phyloP scores from a whole-genome alignment of 805 yeast genomes.

The Starmerella apicola region DNA sequence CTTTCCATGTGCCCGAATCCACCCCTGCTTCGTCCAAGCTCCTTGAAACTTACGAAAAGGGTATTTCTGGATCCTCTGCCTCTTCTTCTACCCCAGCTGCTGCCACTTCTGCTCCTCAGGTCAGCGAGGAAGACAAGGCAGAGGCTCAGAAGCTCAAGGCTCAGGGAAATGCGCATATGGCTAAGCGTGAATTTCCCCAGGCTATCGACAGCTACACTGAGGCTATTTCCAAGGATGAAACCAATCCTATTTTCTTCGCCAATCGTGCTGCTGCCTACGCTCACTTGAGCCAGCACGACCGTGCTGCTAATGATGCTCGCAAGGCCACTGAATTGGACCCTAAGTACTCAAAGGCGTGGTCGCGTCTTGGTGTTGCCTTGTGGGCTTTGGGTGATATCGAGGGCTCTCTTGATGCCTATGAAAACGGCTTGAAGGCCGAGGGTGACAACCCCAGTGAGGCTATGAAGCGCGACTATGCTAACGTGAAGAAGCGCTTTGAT shows the following conservation, averaged over 20 bases:
- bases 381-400: slow-evolving; percentile 89
- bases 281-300: slow-evolving; percentile 56
- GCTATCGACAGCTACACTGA: slow-evolving; percentile 72
- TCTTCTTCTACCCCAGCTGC: slow-evolving; percentile 15
- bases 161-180: slow-evolving; percentile 86
- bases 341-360: slow-evolving; percentile 78
- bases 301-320: slow-evolving; percentile 75
- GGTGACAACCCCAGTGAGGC: slow-evolving; percentile 76
- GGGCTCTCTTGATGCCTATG: slow-evolving; percentile 82
- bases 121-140: slow-evolving; percentile 39
- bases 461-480: slow-evolving; percentile 85
- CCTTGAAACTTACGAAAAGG: slow-evolving; percentile 14
- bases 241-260: slow-evolving; percentile 74
- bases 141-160: slow-evolving; percentile 75
- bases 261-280: slow-evolving; percentile 97
- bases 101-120: slow-evolving; percentile 21
- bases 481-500: slow-evolving; percentile 79
- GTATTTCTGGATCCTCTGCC: slow-evolving; percentile 1
- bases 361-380: slow-evolving; percentile 86
- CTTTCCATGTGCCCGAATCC: slow-evolving; percentile 51
- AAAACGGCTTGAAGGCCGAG: slow-evolving; percentile 74
- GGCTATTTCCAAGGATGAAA: slow-evolving; percentile 58
- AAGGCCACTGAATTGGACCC: slow-evolving; percentile 70
- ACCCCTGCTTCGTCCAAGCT: slow-evolving; percentile 20
- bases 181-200: slow-evolving; percentile 50